Evolutionary conservation across 768 basidiomycete genomes (phyloP), one percentile per base, ranked within the genome.

Genomic region (Boletus rex-veris): DNA sequence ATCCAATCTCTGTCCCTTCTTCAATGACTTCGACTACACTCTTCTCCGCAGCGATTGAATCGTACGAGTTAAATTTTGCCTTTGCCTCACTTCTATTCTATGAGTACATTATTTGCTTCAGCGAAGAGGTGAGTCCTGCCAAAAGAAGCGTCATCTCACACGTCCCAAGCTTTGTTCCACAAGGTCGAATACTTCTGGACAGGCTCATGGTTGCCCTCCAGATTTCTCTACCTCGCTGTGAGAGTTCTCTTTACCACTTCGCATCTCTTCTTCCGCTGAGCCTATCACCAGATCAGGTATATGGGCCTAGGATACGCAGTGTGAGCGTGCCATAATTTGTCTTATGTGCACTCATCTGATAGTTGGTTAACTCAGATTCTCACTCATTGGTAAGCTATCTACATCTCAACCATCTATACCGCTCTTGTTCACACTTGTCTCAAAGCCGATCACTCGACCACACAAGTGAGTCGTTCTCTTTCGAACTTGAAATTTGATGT

Each of bases 171-270:
- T 4, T 33, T 24, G 30, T 21, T 33, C 10, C 24, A 10, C n/a
- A 26, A 56, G 55, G 37, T 50, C 16, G 54, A 49, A 15, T 41
- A 45, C 48, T 41, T 57, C 38, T 57, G 54, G 44, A 12, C 38
- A 18, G 33, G 43, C 40, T 1, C 48, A 4, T 57, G 47, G 56
- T 50, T 48, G 5, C 54, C 57, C 33, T 57, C 56, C 21, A 41
- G 43, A 33, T 0, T 50, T 31, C 54, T 57, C 16, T 57, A 57
- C 8, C 38, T 57, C 15, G 6, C 33, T 24, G 55, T 48, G 33
- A 40, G 45, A 1, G 5, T 55, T 37, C 15, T 33, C 5, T 28
- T 16, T 15, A 6, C 11, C 4, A 38, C 7, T 36, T 6, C 37
- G 14, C 33, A 33, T 28, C 14, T 18, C 10, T 16, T 15, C 18